Evolutionary conservation across 139 green algal species (phyloP).

Genomic region (Astrephomene gubernaculifera): DNA sequence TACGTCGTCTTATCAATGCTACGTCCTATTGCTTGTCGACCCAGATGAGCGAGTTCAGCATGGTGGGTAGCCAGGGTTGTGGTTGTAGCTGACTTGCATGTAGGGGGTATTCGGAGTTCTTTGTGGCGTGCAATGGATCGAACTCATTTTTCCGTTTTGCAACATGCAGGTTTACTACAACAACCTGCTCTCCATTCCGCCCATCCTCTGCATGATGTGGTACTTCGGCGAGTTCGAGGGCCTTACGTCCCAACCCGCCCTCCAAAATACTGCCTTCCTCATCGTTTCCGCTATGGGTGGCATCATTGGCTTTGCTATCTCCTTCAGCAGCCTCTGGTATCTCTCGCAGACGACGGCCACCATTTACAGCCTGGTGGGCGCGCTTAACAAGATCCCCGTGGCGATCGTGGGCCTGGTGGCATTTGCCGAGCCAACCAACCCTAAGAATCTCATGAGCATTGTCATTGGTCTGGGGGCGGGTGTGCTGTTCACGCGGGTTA

Average conservation of each 20-base stretch:
- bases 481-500: conserved; percentile 79
- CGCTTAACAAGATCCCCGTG: conserved; percentile 94
- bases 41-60: conserved; percentile 73
- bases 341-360: conserved; percentile 91
- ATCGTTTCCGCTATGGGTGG: conserved; percentile 47
- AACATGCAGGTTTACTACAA: conserved; percentile 79
- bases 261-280: conserved; percentile 61
- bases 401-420: conserved; percentile 86
- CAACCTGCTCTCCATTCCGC: conserved; percentile 90
- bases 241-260: conserved; percentile 57
- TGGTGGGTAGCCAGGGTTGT: conserved; percentile 80
- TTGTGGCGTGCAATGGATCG: no score
- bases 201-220: conserved; percentile 73
- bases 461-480: conserved; percentile 82
- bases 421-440: conserved; percentile 81
- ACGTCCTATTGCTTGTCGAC: no score
- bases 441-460: conserved; percentile 85
- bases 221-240: conserved; percentile 65
- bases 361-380: conserved; percentile 90
- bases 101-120: no score
- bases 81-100: no score
- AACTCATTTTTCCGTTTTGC: not conserved
- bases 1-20: no score
- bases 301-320: conserved; percentile 68
- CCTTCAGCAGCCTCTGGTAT: conserved; percentile 93